phyloP scores from a whole-genome alignment of 768 basidiomycete species.

The Kwoniella dejecticola region DNA sequence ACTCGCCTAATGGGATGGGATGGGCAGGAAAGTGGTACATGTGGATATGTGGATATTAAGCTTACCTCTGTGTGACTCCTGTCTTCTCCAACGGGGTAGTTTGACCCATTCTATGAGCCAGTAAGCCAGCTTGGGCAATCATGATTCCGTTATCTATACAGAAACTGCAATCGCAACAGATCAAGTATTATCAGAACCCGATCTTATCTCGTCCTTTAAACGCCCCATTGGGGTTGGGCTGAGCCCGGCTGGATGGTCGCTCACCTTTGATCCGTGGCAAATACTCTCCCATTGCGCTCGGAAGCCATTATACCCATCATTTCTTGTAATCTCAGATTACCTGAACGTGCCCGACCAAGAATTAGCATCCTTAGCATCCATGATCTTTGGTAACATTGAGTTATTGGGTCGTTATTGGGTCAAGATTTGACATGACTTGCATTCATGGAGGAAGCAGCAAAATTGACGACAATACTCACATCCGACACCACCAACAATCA shows the following conservation, averaged over 20 bases:
- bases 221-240: too few relatives aligned
- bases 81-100: slow-evolving; percentile 74
- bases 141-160: slow-evolving; percentile 99
- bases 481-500: slow-evolving; percentile 99
- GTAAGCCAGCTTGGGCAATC: slow-evolving; percentile 96
- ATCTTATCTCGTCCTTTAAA: too few relatives aligned
- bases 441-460: too few relatives aligned
- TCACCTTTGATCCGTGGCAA: slow-evolving; percentile 93
- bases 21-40: too few relatives aligned
- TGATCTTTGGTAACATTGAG: neutral
- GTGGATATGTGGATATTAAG: too few relatives aligned
- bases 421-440: too few relatives aligned
- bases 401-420: too few relatives aligned
- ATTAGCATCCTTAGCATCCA: too few relatives aligned
- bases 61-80: slow-evolving; percentile 87
- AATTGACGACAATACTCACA: slow-evolving; percentile 64
- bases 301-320: slow-evolving; percentile 99
- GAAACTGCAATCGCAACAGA: slow-evolving; percentile 76
- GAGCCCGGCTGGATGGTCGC: too few relatives aligned
- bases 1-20: too few relatives aligned
- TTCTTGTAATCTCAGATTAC: slow-evolving; percentile 87
- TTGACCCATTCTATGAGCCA: slow-evolving; percentile 88
- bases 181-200: too few relatives aligned
- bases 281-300: slow-evolving; percentile 84
- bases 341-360: too few relatives aligned